Evolutionary conservation across 805 yeast genomes (phyloP).

Genomic region (Debaryomyces maramus): DNA sequence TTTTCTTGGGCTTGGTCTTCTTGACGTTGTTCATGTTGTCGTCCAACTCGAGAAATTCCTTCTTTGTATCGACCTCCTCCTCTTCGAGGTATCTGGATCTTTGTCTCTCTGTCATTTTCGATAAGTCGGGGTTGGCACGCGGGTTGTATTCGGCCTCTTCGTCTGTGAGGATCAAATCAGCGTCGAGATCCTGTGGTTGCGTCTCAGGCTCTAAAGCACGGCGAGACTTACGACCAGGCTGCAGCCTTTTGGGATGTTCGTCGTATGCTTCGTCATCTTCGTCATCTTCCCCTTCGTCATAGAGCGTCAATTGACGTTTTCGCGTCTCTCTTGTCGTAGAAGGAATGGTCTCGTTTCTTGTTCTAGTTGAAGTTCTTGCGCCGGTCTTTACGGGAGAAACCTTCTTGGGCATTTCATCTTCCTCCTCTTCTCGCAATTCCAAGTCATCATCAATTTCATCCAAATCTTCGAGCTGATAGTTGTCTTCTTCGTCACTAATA

Average conservation of each 20-base stretch:
- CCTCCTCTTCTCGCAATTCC: constrained; percentile 31
- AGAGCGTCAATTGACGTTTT: constrained; percentile 38
- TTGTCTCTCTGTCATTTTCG: constrained; percentile 59
- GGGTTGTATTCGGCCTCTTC: constrained; percentile 48
- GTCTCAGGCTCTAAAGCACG: constrained; percentile 13
- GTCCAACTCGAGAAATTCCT: constrained; percentile 29
- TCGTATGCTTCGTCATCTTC: constrained; percentile 27
- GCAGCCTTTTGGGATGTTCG: constrained; percentile 8
- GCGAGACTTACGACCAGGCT: constrained; percentile 7
- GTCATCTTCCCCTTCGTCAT: constrained; percentile 36
- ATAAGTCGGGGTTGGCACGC: constrained; percentile 38
- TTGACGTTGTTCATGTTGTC: constrained; percentile 26
- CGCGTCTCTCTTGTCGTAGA: constrained; percentile 25
- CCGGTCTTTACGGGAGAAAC: constrained; percentile 3
- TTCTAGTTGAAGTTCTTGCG: constrained; percentile 4
- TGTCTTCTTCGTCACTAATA: constrained; percentile 32
- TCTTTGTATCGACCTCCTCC: constrained; percentile 15
- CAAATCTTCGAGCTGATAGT: constrained; percentile 32
- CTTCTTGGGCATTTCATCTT: constrained; percentile 11
- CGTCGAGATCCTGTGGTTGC: constrained; percentile 35
- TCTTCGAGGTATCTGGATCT: constrained; percentile 39
- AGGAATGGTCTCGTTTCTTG: constrained; percentile 1
- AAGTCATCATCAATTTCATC: constrained; percentile 40
- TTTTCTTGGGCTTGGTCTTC: constrained; percentile 48
- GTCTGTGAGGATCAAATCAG: constrained; percentile 37